Percentiles rank a stretch among this genome's conserved stretches.
These are phyloP conservation scores for Trichoderma oligosporum DNA, from an alignment of 2,329 filamentous ascomycete genomes.

Conservation along the genomic window DNA sequence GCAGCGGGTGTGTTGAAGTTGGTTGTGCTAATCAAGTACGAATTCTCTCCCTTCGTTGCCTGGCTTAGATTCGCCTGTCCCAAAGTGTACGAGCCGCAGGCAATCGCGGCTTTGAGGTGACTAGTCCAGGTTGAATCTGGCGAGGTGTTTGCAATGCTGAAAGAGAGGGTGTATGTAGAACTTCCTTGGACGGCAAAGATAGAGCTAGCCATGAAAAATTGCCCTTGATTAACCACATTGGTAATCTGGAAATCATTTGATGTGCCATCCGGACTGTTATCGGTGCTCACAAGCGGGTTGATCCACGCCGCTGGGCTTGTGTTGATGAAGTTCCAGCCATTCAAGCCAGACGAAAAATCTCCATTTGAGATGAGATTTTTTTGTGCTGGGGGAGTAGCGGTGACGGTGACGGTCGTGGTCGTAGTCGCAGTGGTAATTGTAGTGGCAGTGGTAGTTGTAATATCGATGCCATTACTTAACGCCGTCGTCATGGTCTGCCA, in stretches of 20 bases:
- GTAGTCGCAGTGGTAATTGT: not conserved
- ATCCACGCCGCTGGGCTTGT: not conserved
- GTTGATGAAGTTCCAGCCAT: not conserved
- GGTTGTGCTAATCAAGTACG: not conserved
- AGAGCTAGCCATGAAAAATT: not conserved
- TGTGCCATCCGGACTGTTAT: not conserved
- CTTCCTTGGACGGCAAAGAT: not conserved
- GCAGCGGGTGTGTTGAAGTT: not conserved
- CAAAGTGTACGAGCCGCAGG: not conserved
- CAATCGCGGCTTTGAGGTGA: not conserved
- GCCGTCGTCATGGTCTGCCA: slow-evolving; percentile 4
- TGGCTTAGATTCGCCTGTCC: not conserved
- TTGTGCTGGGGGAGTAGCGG: not conserved
- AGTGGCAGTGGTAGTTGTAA: not conserved
- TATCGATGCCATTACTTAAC: not conserved
- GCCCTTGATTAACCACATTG: not conserved
- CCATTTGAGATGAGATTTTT: slow-evolving; percentile 13
- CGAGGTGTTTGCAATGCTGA: not conserved
- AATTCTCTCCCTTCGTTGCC: not conserved
- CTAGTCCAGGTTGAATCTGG: not conserved
- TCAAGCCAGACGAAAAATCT: not conserved
- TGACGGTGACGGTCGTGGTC: not conserved
- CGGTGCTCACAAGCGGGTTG: not conserved
- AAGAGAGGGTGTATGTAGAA: not conserved
- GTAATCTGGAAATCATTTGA: not conserved